Conservation (phyloP, 2,329 filamentous ascomycete genomes). For the Diaporthe caulivora region DNA sequence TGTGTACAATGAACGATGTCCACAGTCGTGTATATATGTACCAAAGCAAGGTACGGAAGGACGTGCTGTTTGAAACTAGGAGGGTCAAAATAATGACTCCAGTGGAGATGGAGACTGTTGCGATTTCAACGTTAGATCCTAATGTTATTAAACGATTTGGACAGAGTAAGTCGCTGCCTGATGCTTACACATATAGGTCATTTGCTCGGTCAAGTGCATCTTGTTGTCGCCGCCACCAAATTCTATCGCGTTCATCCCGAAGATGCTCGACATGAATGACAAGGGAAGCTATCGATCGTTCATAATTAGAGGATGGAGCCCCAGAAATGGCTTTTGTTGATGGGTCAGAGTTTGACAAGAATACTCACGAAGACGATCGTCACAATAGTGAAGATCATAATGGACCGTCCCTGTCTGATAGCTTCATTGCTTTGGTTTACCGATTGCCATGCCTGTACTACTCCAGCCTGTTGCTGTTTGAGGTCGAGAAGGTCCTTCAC, state of each 20-base stretch:
- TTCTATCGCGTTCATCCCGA: slow-evolving; percentile 1
- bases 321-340: too few relatives aligned
- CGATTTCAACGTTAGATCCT: background rate
- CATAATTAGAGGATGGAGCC: background rate
- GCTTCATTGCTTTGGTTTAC: background rate
- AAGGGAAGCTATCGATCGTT: background rate
- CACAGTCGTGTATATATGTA: too few relatives aligned
- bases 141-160: background rate
- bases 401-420: background rate
- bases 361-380: slow-evolving; percentile 1
- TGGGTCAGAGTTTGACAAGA: background rate
- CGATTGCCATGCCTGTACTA: background rate
- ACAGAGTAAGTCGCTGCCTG: too few relatives aligned
- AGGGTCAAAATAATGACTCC: background rate
- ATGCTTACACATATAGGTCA: slow-evolving; percentile 5
- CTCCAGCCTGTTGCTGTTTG: slow-evolving; percentile 4
- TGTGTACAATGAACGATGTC: too few relatives aligned
- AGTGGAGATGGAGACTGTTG: background rate
- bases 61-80: background rate
- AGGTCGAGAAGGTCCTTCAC: background rate
- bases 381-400: background rate
- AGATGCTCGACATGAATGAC: slow-evolving; percentile 14
- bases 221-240: background rate
- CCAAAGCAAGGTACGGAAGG: background rate
- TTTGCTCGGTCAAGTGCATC: background rate